Percentiles rank a stretch among this genome's conserved stretches.
These are phyloP conservation scores for Isabelozyma rhagii DNA, from an alignment of 805 yeast genomes.

Conservation along the genomic window DNA sequence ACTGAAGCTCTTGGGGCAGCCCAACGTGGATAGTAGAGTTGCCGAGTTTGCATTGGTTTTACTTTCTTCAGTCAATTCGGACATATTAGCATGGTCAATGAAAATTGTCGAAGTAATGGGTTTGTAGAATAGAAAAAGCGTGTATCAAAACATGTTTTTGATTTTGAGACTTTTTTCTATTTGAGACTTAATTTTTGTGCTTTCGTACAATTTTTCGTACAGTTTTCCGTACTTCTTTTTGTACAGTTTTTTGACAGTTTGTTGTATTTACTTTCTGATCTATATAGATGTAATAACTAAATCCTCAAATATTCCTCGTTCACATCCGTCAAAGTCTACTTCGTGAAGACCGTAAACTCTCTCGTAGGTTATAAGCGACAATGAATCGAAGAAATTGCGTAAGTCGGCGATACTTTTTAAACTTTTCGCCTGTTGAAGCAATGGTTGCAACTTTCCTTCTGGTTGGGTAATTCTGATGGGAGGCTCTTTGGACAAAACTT, in stretches of 20 bases:
- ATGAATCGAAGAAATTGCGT: conserved; percentile 60
- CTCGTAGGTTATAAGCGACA: conserved; percentile 65
- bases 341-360: conserved; percentile 51
- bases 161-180: conserved; percentile 1
- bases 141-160: not conserved
- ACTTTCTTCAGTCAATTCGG: not conserved
- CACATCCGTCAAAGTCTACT: conserved; percentile 40
- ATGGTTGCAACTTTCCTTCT: conserved; percentile 34
- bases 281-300: conserved; percentile 18
- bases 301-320: conserved; percentile 58
- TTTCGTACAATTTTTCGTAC: too few species aligned
- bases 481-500: conserved; percentile 27
- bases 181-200: not conserved
- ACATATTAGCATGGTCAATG: not conserved
- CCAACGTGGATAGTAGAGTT: not conserved
- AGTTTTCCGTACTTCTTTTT: too few species aligned
- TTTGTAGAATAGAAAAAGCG: not conserved
- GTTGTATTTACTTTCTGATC: not conserved
- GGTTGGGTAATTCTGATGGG: conserved; percentile 37
- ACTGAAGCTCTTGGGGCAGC: not conserved
- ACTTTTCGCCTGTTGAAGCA: conserved; percentile 41
- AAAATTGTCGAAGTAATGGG: too few species aligned
- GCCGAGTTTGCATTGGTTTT: not conserved
- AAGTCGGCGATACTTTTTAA: conserved; percentile 45
- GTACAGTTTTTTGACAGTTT: too few species aligned